Percentiles rank a stretch among this genome's conserved stretches.
Evolutionary conservation across 2,329 filamentous ascomycete genomes (phyloP).

Genomic region (Cercospora sp.): DNA sequence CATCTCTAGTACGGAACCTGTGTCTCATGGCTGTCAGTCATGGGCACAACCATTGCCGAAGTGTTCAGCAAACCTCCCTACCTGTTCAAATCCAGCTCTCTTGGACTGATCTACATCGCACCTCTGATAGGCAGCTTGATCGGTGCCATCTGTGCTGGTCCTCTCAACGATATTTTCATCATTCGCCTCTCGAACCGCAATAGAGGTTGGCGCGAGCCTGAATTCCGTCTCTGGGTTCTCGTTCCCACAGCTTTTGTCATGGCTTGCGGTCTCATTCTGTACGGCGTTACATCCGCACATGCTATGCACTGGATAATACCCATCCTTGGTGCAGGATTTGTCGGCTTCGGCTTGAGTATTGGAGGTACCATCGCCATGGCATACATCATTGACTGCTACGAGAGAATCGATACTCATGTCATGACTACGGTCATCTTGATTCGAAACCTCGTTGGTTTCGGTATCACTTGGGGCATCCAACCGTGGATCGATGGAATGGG

Average conservation of each 20-base stretch:
- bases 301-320: constrained; percentile 51
- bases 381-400: constrained; percentile 49
- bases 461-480: constrained; percentile 51
- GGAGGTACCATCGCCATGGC: constrained; percentile 43
- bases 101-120: constrained; percentile 41
- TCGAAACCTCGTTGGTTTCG: constrained; percentile 52
- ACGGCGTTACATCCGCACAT: constrained; percentile 50
- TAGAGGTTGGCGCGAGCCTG: constrained; percentile 43
- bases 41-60: constrained; percentile 43
- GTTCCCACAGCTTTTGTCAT: constrained; percentile 41
- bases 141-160: constrained; percentile 39
- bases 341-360: constrained; percentile 47
- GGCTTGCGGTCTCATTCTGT: constrained; percentile 41
- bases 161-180: constrained; percentile 39
- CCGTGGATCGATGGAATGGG: constrained; percentile 45
- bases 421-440: constrained; percentile 51
- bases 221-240: constrained; percentile 46
- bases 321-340: constrained; percentile 49
- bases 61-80: constrained; percentile 41
- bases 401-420: constrained; percentile 46
- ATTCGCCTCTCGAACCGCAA: constrained; percentile 42
- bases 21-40: constrained; percentile 36
- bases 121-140: constrained; percentile 41
- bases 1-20: constrained; percentile 41
- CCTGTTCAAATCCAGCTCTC: constrained; percentile 40